These are phyloP conservation scores for Bimuria novae-zelandiae DNA, from an alignment of 2,329 filamentous ascomycete genomes.

Conservation along the genomic window DNA sequence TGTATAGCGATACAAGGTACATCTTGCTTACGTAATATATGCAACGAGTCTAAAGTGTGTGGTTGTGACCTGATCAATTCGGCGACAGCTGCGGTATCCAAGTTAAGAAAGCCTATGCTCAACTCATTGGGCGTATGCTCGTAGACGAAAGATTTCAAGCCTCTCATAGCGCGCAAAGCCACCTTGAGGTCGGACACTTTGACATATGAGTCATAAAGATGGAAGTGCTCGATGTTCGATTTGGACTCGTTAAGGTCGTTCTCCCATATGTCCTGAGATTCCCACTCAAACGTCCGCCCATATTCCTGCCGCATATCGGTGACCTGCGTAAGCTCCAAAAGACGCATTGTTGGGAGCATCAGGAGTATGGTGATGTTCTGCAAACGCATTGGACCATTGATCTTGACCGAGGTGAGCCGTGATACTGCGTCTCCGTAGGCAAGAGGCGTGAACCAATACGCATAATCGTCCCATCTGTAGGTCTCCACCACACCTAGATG, in stretches of 20 bases:
- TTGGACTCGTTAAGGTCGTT: neutral
- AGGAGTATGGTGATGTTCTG: neutral
- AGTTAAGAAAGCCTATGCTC: neutral
- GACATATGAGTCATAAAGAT: neutral
- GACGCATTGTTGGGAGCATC: constrained; percentile 4
- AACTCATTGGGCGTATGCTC: neutral
- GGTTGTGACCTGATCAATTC: neutral
- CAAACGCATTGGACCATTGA: constrained; percentile 2
- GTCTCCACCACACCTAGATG: neutral
- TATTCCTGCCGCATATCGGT: neutral
- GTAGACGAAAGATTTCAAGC: constrained; percentile 6
- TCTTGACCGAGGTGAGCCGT: neutral
- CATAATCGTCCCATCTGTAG: constrained; percentile 1
- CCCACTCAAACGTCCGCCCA: neutral
- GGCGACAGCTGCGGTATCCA: neutral
- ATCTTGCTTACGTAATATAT: neutral
- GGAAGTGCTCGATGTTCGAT: constrained; percentile 6
- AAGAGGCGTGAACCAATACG: constrained; percentile 4
- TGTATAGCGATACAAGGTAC: neutral
- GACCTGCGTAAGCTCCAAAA: neutral
- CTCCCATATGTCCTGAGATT: neutral
- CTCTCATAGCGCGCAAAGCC: neutral
- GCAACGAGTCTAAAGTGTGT: neutral
- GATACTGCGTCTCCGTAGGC: neutral
- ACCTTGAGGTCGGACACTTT: neutral